Percentiles rank a stretch among this genome's conserved stretches.
phyloP scores from a whole-genome alignment of 2,329 filamentous ascomycete species.

The Aspergillus sp. region DNA sequence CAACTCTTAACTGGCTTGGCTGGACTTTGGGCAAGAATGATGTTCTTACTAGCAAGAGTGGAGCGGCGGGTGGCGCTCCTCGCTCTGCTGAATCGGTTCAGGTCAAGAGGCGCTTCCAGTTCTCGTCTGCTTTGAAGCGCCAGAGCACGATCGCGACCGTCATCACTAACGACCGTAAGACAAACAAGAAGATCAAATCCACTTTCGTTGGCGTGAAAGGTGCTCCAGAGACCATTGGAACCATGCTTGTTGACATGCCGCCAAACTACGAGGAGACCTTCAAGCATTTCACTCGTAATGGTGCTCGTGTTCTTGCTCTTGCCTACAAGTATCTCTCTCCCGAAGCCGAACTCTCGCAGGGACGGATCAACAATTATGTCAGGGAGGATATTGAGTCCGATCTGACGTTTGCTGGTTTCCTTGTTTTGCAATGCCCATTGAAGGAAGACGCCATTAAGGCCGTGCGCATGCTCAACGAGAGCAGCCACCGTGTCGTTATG shows the following conservation, averaged over 20 bases:
- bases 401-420: conserved; percentile 87
- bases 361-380: conserved; percentile 88
- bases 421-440: conserved; percentile 90
- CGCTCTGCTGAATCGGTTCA: conserved; percentile 71
- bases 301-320: conserved; percentile 87
- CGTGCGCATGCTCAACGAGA: conserved; percentile 97
- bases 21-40: conserved; percentile 94
- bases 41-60: conserved; percentile 67
- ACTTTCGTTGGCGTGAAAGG: conserved; percentile 97
- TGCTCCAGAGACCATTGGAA: conserved; percentile 93
- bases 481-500: conserved; percentile 97
- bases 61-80: conserved; percentile 42
- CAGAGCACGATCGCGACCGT: conserved; percentile 93
- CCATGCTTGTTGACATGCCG: conserved; percentile 82
- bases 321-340: conserved; percentile 88
- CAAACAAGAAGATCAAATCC: conserved; percentile 72
- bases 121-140: conserved; percentile 92
- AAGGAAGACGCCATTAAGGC: conserved; percentile 95
- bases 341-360: conserved; percentile 77
- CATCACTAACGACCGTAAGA: conserved; percentile 67
- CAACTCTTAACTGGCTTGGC: conserved; percentile 81
- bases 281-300: conserved; percentile 96
- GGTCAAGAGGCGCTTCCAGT: conserved; percentile 95
- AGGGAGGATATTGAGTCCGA: conserved; percentile 86
- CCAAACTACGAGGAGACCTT: conserved; percentile 94